Base-by-base conservation (phyloP, 257 asterid species). In the Solanum gandarillasii region DNA sequence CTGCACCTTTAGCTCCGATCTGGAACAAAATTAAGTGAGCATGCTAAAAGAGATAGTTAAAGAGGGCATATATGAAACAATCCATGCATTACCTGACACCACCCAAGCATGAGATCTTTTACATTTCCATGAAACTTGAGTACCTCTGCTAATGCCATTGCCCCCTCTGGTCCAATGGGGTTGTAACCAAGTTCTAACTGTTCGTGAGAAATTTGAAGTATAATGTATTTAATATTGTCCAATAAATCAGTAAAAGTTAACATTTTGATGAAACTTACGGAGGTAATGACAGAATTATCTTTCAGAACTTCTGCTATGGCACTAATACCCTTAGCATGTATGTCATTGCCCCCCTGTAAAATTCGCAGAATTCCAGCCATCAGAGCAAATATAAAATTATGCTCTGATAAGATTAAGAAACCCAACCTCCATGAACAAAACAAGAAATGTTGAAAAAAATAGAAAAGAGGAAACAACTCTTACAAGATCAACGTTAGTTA, bases 111-210 rank as follows among this genome's bases (percentile, higher is more conserved):
- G 87, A 97, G 97, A 88, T 90, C 92, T 89, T 93, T 93, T 48
- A 97, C 76, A 74, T 89, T 95, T 43, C 99, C 99, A 71, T 95
- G 96, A 90, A 97, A 97, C 88, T 97, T 97, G 60, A 97, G 98
- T 91, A 95, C 94, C 89, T 95, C 98, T 36, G 98, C 98, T 90
- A 95, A 88, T 74, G 95, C 95, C 97, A 94, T 95, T 48, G 95
- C 98, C 46, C 98, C 99, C 38, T 94, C 98, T 55, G 99, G 96
- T 38, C 99, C 98, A 58, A 97, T 94, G 72, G 99, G 99, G 90
- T 97, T 97, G 90, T 95, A 97, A 90, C 98, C 98, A 88, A 97
- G 88, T 92, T 95, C 99, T 93, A 97, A 93, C 98, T 97, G 93
- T 83, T 82, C 29, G 84, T 62, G 58, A 75, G 36, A 85, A 86